phyloP scores from a whole-genome alignment of 2,329 filamentous ascomycete species.

The Fusarium anthophilum region DNA sequence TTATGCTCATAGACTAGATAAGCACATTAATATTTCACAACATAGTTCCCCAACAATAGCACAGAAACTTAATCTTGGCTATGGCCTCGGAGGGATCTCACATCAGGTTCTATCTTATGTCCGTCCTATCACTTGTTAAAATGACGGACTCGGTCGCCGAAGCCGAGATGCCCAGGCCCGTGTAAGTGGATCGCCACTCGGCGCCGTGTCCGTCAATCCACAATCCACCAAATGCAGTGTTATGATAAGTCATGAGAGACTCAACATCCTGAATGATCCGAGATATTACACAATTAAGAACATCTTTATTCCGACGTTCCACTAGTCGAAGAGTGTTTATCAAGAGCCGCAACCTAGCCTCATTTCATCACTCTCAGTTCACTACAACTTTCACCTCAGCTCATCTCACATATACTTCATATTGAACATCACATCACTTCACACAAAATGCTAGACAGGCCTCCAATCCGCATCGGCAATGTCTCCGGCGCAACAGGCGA shows the following conservation, averaged over 20 bases:
- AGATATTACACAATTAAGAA: background rate
- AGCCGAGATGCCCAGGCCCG: background rate
- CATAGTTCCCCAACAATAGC: background rate
- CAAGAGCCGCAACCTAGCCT: background rate
- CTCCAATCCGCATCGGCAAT: constrained; percentile 46
- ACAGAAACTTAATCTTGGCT: accelerated
- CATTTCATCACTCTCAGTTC: background rate
- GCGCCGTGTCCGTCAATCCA: constrained; percentile 18
- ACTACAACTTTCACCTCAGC: background rate
- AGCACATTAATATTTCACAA: too few species aligned
- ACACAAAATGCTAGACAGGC: constrained; percentile 41
- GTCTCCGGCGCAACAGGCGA: constrained; percentile 49
- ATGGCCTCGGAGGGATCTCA: accelerated
- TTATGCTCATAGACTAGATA: background rate
- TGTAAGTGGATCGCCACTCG: constrained; percentile 25
- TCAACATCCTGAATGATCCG: background rate
- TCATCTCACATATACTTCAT: background rate
- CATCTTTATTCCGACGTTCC: background rate
- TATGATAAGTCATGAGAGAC: constrained; percentile 9
- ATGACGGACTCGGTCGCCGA: constrained; percentile 30
- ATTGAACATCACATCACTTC: background rate
- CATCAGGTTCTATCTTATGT: background rate
- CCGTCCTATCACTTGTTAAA: too few species aligned
- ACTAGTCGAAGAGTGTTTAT: background rate
- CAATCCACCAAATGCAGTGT: background rate